Evolutionary conservation across 1,284 basidiomycete genomes (phyloP).

Genomic region (Coriolopsis trogii): DNA sequence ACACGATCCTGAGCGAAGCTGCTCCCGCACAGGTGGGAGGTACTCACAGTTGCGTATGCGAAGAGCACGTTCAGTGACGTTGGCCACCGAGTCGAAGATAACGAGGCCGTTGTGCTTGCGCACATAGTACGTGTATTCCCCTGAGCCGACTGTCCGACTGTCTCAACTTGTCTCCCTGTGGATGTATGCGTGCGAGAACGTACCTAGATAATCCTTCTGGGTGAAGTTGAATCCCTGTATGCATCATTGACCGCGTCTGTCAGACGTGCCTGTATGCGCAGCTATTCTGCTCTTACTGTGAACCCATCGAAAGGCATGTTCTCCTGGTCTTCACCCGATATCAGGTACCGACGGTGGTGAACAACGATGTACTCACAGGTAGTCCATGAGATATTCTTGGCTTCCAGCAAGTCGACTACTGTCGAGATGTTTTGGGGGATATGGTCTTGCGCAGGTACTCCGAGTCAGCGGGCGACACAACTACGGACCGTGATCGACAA

Average conservation of each 20-base stretch:
- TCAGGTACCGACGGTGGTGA: neutral
- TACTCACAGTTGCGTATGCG: constrained; percentile 57
- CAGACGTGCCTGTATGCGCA: neutral
- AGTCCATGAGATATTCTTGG: constrained; percentile 57
- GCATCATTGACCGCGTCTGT: neutral
- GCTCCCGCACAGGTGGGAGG: neutral
- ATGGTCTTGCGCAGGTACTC: constrained; percentile 10
- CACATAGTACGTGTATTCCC: constrained; percentile 52
- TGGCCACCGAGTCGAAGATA: constrained; percentile 53
- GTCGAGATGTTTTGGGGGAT: constrained; percentile 50
- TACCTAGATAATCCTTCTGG: constrained; percentile 48
- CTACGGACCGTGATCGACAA: neutral
- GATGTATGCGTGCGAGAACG: constrained; percentile 21
- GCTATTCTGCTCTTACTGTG: constrained; percentile 10
- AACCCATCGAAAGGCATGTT: constrained; percentile 62
- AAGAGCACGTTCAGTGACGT: constrained; percentile 42
- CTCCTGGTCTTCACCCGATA: constrained; percentile 47
- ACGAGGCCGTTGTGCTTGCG: constrained; percentile 66
- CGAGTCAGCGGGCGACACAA: neutral
- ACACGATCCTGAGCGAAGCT: neutral
- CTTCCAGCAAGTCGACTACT: constrained; percentile 66
- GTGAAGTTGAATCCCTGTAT: constrained; percentile 40
- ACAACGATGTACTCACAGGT: constrained; percentile 31
- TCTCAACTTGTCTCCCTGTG: constrained; percentile 21
- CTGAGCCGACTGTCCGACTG: constrained; percentile 36